These are phyloP conservation scores for Ustulina deusta DNA, from an alignment of 2,329 filamentous ascomycete species.

Conservation along the genomic window DNA sequence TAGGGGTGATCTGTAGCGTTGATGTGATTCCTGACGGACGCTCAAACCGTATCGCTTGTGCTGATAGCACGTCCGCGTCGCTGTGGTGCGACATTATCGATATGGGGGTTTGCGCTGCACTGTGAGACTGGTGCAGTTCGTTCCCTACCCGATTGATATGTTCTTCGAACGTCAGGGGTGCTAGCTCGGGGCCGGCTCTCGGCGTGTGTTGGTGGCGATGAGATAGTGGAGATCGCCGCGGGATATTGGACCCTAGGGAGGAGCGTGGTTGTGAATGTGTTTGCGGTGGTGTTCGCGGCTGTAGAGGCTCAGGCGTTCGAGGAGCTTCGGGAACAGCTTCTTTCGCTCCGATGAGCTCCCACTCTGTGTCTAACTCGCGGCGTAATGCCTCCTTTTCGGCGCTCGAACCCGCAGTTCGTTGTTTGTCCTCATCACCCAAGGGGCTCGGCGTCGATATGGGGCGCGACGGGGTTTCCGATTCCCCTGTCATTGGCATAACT, in stretches of 20 bases:
- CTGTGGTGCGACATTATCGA: conserved; percentile 51
- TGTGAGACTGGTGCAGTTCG: conserved; percentile 36
- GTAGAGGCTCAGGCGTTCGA: conserved; percentile 25
- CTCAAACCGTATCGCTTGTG: conserved; percentile 59
- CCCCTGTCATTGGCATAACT: background rate
- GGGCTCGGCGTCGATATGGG: conserved; percentile 32
- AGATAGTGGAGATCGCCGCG: conserved; percentile 19
- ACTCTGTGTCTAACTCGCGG: conserved; percentile 44
- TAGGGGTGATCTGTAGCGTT: conserved; percentile 35
- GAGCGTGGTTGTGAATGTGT: background rate
- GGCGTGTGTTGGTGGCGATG: conserved; percentile 10
- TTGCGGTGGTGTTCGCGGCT: conserved; percentile 26
- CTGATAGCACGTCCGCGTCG: conserved; percentile 51
- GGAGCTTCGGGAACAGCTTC: conserved; percentile 26
- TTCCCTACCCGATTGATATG: conserved; percentile 31
- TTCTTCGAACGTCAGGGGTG: conserved; percentile 29
- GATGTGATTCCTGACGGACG: conserved; percentile 36
- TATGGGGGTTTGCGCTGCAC: conserved; percentile 34
- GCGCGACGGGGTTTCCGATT: background rate
- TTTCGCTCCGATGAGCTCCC: conserved; percentile 36
- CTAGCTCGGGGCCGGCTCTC: background rate
- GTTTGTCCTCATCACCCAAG: conserved; percentile 37
- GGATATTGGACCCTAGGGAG: conserved; percentile 1
- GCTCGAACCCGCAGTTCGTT: background rate
- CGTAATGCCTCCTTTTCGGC: conserved; percentile 42